phyloP scores from a whole-genome alignment of 2,329 filamentous ascomycete genomes.

The Fusarium nematophilum region DNA sequence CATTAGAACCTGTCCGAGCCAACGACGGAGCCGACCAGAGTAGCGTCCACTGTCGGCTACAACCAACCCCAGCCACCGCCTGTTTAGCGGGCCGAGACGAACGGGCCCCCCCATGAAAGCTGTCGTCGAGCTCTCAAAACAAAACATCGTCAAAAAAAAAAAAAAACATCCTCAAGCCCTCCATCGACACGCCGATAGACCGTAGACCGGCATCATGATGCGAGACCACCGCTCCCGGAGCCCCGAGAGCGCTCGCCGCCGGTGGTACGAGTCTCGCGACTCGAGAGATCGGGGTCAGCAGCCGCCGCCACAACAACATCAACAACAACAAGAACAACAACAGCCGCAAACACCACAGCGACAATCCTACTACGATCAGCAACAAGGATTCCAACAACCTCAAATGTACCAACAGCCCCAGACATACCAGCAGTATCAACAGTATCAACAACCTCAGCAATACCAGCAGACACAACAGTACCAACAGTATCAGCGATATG shows the following conservation, averaged over 20 bases:
- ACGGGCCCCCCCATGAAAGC: slow-evolving; percentile 41
- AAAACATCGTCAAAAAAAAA: slow-evolving; percentile 43
- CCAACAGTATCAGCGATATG: slow-evolving; percentile 27
- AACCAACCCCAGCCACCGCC: slow-evolving; percentile 46
- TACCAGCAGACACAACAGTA: slow-evolving; percentile 15
- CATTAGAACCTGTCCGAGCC: slow-evolving; percentile 24
- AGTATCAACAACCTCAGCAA: slow-evolving; percentile 19
- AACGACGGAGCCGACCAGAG: slow-evolving; percentile 26
- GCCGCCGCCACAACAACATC: slow-evolving; percentile 15
- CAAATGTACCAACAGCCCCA: slow-evolving; percentile 35
- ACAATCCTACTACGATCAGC: slow-evolving; percentile 23
- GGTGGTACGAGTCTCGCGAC: slow-evolving; percentile 52
- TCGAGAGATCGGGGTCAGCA: slow-evolving; percentile 46
- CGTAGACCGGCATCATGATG: slow-evolving; percentile 59
- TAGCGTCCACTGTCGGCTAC: slow-evolving; percentile 30
- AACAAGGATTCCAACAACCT: slow-evolving; percentile 26
- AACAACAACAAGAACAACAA: slow-evolving; percentile 19
- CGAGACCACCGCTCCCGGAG: slow-evolving; percentile 66
- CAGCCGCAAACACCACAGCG: slow-evolving; percentile 1
- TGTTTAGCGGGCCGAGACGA: slow-evolving; percentile 42
- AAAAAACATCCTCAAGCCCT: slow-evolving; percentile 9
- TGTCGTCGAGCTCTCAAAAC: slow-evolving; percentile 43
- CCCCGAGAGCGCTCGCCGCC: slow-evolving; percentile 65
- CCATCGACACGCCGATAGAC: slow-evolving; percentile 38
- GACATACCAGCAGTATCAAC: slow-evolving; percentile 30